These are phyloP conservation scores for Citropsis articulata DNA, from an alignment of 345 rosid genomes.

Conservation along the genomic window DNA sequence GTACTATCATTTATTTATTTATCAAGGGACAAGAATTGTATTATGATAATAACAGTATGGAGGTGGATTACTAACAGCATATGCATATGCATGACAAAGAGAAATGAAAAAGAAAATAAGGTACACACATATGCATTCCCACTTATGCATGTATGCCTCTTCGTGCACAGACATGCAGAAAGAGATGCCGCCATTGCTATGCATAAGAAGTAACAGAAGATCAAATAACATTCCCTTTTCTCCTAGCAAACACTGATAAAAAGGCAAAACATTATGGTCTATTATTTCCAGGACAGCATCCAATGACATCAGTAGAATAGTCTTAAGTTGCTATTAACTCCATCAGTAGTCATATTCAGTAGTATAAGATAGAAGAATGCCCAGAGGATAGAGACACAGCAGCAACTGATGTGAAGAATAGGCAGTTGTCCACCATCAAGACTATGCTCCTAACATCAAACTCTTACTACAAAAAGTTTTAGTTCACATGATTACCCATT, in stretches of 20 bases:
- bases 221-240: not conserved
- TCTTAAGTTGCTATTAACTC: not conserved
- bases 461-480: not conserved
- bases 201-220: not conserved
- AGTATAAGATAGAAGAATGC: not conserved
- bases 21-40: not conserved
- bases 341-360: not conserved
- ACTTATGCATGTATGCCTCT: no score
- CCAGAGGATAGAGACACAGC: not conserved
- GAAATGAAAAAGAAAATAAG: not conserved
- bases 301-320: not conserved
- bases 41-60: not conserved
- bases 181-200: not conserved
- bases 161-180: not conserved
- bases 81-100: not conserved
- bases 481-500: constrained; percentile 47
- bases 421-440: not conserved
- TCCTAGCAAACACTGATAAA: not conserved
- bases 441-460: not conserved
- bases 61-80: not conserved
- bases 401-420: not conserved
- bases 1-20: not conserved
- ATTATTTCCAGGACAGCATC: not conserved
- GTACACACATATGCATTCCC: not conserved
- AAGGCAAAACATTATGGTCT: not conserved